Base-by-base conservation (phyloP, 2,329 filamentous ascomycete species). In the Pseudogymnoascus sp. region DNA sequence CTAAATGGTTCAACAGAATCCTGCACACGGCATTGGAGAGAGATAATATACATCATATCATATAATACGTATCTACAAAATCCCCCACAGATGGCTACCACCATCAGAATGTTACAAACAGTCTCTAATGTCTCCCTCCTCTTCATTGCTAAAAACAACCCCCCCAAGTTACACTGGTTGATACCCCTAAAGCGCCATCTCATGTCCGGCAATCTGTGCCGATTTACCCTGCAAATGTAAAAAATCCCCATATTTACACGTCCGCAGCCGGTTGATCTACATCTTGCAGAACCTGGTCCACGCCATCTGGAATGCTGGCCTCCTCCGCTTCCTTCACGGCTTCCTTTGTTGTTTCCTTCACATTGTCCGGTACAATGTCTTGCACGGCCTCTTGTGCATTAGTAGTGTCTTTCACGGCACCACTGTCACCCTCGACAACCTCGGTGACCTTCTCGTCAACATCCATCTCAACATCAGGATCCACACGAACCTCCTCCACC, bases 261-360 rank as follows among this genome's bases (percentile, higher is more conserved):
- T 54, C 47, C 28, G 47, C 47, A 54, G 47, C 47, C 47, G 47
- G 47, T 54, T 54, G 47, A 54, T 54, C 47, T 54, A 54, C 47
- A 54, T 54, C 47, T 18, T 54, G 47, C 28, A 54, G 47, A 4
- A 54, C 28, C 28, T 54, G 47, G 47, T 59, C 57, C 14, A 43
- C 57, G 33, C 57, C 57, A 25, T 59, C 57, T 22, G 35, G 57
- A 41, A 43, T 59, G 22, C 57, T 41, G 20, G 37, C 39, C 79
- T 80, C 69, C 79, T 81, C 35, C 81, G 75, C 70, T 85, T 86
- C 41, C 83, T 76, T 66, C 85, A 81, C 9, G 82, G 73, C 4
- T 82, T 74, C 1, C 11, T 33, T 54, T 6, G 8, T 16, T 6
- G 11, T 6, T 14, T 54, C n/a, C 25, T 35, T 35, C 28, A 75